Evolutionary conservation across 139 green algal species (phyloP).

Genomic region (Ettlia oleoabundans): DNA sequence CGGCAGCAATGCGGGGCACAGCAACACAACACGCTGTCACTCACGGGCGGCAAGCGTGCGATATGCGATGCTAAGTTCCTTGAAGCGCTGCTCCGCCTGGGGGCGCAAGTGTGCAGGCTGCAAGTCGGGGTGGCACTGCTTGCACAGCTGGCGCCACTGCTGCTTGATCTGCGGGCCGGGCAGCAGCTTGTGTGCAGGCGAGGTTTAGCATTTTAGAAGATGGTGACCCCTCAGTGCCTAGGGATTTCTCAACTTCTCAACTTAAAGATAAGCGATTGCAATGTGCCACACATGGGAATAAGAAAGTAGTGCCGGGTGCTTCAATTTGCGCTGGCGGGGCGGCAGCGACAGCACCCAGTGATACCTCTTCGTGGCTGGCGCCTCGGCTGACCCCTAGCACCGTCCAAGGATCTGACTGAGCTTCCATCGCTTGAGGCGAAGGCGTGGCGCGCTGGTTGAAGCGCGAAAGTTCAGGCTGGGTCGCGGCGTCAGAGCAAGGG

Average conservation of each 20-base stretch:
- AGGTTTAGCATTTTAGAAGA: background rate
- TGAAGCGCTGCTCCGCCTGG: slow-evolving; percentile 9
- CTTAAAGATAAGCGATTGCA: too few relatives aligned
- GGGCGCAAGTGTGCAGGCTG: slow-evolving; percentile 23
- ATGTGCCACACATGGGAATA: background rate
- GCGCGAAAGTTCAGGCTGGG: background rate
- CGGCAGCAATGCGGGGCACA: background rate
- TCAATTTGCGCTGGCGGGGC: background rate
- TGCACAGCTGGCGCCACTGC: slow-evolving; percentile 30
- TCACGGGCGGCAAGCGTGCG: slow-evolving; percentile 4
- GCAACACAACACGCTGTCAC: background rate
- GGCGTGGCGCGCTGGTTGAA: background rate
- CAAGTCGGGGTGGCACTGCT: slow-evolving; percentile 26
- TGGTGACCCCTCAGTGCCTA: background rate
- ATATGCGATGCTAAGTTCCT: slow-evolving; percentile 16
- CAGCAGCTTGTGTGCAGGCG: background rate
- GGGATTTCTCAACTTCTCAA: too few relatives aligned
- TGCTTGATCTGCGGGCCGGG: slow-evolving; percentile 24
- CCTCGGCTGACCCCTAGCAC: background rate
- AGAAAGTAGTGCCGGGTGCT: background rate
- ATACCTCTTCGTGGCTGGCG: background rate
- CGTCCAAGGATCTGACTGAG: background rate
- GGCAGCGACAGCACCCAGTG: background rate
- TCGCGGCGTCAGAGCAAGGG: too few relatives aligned
- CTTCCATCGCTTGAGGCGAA: background rate